Conservation (phyloP, 371 early-diverging fungal genomes). For the Choanephora cucurbitarum region DNA sequence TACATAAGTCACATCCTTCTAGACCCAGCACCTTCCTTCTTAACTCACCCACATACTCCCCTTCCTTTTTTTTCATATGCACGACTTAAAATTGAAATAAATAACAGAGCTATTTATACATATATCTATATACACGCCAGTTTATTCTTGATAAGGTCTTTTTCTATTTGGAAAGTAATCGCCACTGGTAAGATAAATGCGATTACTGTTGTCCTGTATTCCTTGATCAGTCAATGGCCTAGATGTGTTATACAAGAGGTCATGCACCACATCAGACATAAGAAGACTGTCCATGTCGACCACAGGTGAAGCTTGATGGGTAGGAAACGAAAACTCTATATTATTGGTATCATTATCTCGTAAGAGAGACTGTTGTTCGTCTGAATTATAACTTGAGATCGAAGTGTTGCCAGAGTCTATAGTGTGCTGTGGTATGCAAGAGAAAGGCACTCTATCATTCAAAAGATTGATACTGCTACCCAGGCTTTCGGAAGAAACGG, state of each 20-base stretch:
- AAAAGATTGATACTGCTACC: too few species aligned
- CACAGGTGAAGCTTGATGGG: too few species aligned
- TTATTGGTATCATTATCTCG: too few species aligned
- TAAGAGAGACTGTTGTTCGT: too few species aligned
- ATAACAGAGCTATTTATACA: neutral
- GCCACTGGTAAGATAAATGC: neutral
- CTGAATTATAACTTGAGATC: too few species aligned
- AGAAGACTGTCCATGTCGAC: neutral
- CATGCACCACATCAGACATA: neutral
- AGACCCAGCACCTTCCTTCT: neutral
- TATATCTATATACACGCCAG: neutral
- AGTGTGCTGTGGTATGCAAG: neutral
- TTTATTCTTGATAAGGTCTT: slow-evolving; percentile 1
- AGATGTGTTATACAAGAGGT: neutral
- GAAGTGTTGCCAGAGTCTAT: neutral
- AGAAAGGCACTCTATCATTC: too few species aligned
- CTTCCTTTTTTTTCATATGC: too few species aligned
- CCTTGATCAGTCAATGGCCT: too few species aligned
- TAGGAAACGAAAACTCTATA: too few species aligned
- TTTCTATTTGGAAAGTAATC: neutral
- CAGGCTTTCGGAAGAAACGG: too few species aligned
- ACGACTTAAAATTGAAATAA: neutral
- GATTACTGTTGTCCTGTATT: neutral
- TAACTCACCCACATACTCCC: neutral
- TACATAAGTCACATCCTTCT: neutral